phyloP scores from a whole-genome alignment of 2,329 filamentous ascomycete species.

The Aschersonia sp. region DNA sequence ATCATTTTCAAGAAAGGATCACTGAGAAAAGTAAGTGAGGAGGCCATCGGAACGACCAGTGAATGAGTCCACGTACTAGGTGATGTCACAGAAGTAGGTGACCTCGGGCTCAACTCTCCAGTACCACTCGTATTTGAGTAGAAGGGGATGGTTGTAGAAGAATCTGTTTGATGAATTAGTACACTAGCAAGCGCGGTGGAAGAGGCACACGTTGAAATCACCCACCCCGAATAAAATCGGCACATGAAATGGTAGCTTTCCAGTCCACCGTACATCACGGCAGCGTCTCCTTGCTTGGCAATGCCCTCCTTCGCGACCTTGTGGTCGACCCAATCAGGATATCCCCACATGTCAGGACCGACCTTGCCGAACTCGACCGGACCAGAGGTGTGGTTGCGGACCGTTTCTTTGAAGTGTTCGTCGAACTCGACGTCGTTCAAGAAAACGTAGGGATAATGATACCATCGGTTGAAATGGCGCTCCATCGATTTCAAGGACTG shows the following conservation, averaged over 20 bases:
- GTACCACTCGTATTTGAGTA: constrained; percentile 98
- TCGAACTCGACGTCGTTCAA: constrained; percentile 97
- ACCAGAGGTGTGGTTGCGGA: constrained; percentile 80
- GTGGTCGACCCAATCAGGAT: constrained; percentile 88
- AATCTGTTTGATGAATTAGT: constrained; percentile 36
- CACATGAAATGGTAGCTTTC: constrained; percentile 99
- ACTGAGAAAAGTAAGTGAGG: neutral
- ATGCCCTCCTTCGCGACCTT: constrained; percentile 94
- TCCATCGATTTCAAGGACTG: constrained; percentile 97
- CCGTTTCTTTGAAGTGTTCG: constrained; percentile 75
- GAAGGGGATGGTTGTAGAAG: constrained; percentile 92
- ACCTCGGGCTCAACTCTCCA: constrained; percentile 98
- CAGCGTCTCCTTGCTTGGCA: constrained; percentile 86
- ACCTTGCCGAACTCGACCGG: constrained; percentile 91
- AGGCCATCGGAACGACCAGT: neutral
- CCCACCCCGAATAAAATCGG: constrained; percentile 92
- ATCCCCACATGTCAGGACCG: constrained; percentile 83
- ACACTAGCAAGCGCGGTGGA: too few species aligned
- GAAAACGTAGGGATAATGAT: constrained; percentile 96
- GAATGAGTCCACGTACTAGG: constrained; percentile 50
- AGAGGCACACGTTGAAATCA: constrained; percentile 4
- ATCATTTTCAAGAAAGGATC: constrained; percentile 96
- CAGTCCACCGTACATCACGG: constrained; percentile 98
- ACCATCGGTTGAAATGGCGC: constrained; percentile 98
- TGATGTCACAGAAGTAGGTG: constrained; percentile 99